Evolutionary conservation across 495 filamentous ascomycete species (phyloP), one percentile per base, ranked within the genome.

Genomic region (Symbiotaphrina buchneri): DNA sequence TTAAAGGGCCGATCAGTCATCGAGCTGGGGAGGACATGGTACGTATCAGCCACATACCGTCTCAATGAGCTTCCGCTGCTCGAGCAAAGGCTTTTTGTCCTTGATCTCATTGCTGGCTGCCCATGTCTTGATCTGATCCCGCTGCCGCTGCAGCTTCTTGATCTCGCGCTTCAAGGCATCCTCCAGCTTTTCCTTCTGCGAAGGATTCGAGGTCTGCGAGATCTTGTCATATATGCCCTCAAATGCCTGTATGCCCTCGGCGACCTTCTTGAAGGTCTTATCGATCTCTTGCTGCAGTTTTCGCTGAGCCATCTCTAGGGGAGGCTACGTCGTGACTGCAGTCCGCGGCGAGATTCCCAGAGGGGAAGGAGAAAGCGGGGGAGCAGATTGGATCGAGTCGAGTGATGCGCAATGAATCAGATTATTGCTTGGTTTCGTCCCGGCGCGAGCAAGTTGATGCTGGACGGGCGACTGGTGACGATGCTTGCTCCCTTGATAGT

Each of bases 61-160:
- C 62, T 97, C 87, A 48, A 95, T 97, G 46, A 82, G 65, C 51
- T 82, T 84, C 48, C 87, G 63, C 51, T 95, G 72, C 48, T 95
- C 87, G 38, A 93, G 47, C 45, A 97, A 56, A 39, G 87, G 90
- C 38, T 74, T 75, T 61, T 97, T 97, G 53, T 97, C 87, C 56
- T 97, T 97, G 62, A 97, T 90, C 45, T 97, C 87, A 58, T 87
- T 93, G 49, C 73, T 77, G 2, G 82, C 74, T 2, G 82, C 83
- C 87, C 87, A 97, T 62, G 83, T 78, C 56, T 97, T 97, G 60
- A 97, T 94, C 58, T 95, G 85, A 51, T 97, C 87, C 36, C 87
- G 79, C 53, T 83, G 74, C 40, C 87, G 63, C 54, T 97, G 87
- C 13, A 97, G 71, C 63, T 97, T 97, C 70, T 97, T 97, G 68